Conservation (phyloP, 768 basidiomycete species). For the Termitomyces sp. region DNA sequence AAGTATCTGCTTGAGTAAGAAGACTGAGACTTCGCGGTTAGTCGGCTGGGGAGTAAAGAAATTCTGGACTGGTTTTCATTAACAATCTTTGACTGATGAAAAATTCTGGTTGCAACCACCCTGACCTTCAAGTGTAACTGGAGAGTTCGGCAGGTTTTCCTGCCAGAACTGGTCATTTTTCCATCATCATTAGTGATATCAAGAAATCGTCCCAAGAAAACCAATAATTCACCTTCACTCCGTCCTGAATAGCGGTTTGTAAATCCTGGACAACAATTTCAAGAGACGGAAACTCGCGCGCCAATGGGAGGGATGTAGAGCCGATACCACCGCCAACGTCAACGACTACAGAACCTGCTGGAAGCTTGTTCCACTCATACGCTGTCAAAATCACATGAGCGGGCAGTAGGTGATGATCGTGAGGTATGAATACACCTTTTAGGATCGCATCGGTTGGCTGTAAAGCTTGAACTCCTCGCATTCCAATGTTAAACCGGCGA, state of each 20-base stretch:
- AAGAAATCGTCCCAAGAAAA: background rate
- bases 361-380: slow-evolving; percentile 5
- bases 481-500: slow-evolving; percentile 25
- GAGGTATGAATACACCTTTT: slow-evolving; percentile 2
- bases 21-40: slow-evolving; percentile 3
- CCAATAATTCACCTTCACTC: slow-evolving; percentile 9
- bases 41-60: slow-evolving; percentile 4
- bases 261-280: slow-evolving; percentile 26
- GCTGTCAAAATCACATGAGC: background rate
- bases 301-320: slow-evolving; percentile 20
- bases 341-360: slow-evolving; percentile 16
- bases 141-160: background rate
- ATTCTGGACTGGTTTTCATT: background rate
- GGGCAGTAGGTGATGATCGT: background rate
- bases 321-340: slow-evolving; percentile 33
- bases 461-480: slow-evolving; percentile 22
- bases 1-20: slow-evolving; percentile 8
- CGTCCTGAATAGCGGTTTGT: slow-evolving; percentile 16
- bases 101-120: background rate
- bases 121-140: slow-evolving; percentile 10
- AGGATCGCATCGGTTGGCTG: slow-evolving; percentile 17
- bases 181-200: too few relatives aligned
- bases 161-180: background rate
- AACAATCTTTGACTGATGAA: background rate
- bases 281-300: slow-evolving; percentile 23